Evolutionary conservation across 768 basidiomycete species (phyloP).

Genomic region (Mycena floridula): DNA sequence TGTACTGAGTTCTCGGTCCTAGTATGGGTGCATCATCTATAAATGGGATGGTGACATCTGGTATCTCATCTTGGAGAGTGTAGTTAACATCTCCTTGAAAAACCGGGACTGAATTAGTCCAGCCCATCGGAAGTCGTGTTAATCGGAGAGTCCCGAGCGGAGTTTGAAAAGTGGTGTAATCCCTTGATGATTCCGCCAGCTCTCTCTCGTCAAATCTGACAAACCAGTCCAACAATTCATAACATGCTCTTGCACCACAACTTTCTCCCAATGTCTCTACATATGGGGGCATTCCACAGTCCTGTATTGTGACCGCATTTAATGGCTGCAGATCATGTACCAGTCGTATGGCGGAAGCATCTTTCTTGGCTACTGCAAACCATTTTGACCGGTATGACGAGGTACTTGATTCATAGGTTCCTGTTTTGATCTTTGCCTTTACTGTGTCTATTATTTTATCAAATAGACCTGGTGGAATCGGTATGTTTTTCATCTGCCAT

Average conservation of each 20-base stretch:
- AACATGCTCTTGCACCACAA: conserved; percentile 11
- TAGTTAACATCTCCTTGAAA: conserved; percentile 23
- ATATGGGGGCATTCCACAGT: conserved; percentile 14
- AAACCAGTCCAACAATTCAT: conserved; percentile 15
- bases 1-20: conserved; percentile 15
- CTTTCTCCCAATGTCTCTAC: conserved; percentile 7
- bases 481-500: no score
- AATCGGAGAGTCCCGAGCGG: conserved; percentile 17
- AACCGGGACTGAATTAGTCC: conserved; percentile 22
- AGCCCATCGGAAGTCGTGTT: conserved; percentile 23
- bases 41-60: no score
- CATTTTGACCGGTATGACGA: no score
- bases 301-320: conserved; percentile 16
- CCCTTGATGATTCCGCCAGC: conserved; percentile 16
- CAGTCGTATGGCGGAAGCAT: no score
- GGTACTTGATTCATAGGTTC: no score
- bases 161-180: conserved; percentile 26
- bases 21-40: conserved; percentile 22
- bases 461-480: no score
- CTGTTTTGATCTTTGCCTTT: no score
- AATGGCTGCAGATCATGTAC: conserved; percentile 20
- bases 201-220: conserved; percentile 21
- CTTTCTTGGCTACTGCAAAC: no score
- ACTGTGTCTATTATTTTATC: no score
- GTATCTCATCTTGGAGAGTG: conserved; percentile 21